Conservation (phyloP, 306 rosid genomes). For the Vigna radiata region DNA sequence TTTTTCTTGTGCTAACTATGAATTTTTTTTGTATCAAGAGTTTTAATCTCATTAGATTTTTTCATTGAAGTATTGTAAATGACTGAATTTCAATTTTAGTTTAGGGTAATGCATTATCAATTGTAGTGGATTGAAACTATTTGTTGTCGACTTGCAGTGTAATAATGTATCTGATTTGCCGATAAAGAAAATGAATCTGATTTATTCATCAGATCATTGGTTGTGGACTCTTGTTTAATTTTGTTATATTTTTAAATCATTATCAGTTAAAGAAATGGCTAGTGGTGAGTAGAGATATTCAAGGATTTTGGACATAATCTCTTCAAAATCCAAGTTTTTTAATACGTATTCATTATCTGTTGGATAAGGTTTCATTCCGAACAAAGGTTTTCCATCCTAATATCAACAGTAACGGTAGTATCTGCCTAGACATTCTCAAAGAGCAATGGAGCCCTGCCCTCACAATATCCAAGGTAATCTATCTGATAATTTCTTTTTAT, state of each 20-base stretch:
- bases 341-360: background rate
- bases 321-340: background rate
- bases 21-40: background rate
- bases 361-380: constrained; percentile 43
- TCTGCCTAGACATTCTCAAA: constrained; percentile 47
- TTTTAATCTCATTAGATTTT: background rate
- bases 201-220: background rate
- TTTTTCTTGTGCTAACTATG: constrained; percentile 6
- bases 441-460: constrained; percentile 48
- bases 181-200: background rate
- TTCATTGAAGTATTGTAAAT: background rate
- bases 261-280: background rate
- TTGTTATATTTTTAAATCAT: too few relatives aligned
- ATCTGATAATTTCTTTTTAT: background rate
- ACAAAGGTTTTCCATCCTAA: constrained; percentile 47
- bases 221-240: too few relatives aligned
- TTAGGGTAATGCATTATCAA: background rate
- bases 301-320: constrained; percentile 12
- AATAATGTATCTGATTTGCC: background rate
- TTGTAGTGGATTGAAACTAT: background rate
- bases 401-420: constrained; percentile 45
- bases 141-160: too few relatives aligned
- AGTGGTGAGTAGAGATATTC: constrained; percentile 9
- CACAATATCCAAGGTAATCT: constrained; percentile 40
- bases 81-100: background rate